These are phyloP conservation scores for Fusarium fracticaudum DNA, from an alignment of 2,329 filamentous ascomycete species.

Conservation along the genomic window DNA sequence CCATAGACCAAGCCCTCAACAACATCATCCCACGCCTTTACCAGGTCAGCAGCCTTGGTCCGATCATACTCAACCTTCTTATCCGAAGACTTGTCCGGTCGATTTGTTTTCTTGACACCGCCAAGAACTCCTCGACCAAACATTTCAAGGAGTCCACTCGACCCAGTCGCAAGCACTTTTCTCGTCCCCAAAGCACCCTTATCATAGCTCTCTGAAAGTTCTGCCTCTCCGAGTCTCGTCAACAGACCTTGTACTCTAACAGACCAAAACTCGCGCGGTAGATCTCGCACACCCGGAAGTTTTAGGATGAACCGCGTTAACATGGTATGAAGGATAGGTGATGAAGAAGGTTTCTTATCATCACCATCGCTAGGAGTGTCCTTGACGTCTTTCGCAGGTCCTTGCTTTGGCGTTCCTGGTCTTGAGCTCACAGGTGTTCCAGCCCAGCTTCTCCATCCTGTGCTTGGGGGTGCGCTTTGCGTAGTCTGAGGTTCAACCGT, in stretches of 20 bases:
- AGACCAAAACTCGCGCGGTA: slow-evolving; percentile 73
- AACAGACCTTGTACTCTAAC: slow-evolving; percentile 69
- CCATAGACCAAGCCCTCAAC: slow-evolving; percentile 75
- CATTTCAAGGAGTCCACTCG: slow-evolving; percentile 75
- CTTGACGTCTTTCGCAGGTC: slow-evolving; percentile 26
- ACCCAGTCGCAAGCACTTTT: slow-evolving; percentile 78
- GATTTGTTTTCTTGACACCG: slow-evolving; percentile 51
- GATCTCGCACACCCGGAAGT: slow-evolving; percentile 71
- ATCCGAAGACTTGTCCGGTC: not conserved
- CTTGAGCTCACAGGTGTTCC: slow-evolving; percentile 39
- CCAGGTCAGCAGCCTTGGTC: slow-evolving; percentile 67
- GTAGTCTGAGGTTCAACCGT: slow-evolving; percentile 24
- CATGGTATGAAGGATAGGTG: slow-evolving; percentile 75
- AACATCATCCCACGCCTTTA: slow-evolving; percentile 72
- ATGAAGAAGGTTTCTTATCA: slow-evolving; percentile 53
- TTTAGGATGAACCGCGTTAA: slow-evolving; percentile 71
- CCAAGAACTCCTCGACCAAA: slow-evolving; percentile 72
- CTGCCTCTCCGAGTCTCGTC: slow-evolving; percentile 69
- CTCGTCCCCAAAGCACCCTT: slow-evolving; percentile 78
- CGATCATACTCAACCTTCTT: slow-evolving; percentile 62
- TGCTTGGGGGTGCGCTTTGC: slow-evolving; percentile 18
- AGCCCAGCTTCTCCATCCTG: slow-evolving; percentile 31
- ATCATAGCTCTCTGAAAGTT: slow-evolving; percentile 84
- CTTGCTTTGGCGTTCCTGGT: slow-evolving; percentile 43
- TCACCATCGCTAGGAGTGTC: slow-evolving; percentile 20